Base-by-base conservation (phyloP, 2,329 filamentous ascomycete genomes). In the Alternaria gaisen region DNA sequence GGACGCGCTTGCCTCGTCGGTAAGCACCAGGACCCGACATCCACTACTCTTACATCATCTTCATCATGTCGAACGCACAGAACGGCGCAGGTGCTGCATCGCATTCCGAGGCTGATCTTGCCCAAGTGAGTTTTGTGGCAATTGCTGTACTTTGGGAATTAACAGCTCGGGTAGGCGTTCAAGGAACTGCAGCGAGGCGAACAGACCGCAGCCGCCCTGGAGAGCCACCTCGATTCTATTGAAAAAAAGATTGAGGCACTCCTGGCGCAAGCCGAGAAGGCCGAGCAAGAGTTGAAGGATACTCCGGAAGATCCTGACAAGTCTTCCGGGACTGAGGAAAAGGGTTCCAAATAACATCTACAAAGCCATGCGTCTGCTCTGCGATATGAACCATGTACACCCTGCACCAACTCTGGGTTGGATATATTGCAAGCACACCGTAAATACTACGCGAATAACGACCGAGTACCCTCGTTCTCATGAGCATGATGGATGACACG, bases 191-290 rank as follows among this genome's bases (percentile, higher is more conserved):
- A 81, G 34, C 85, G 83, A 60, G 86, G 86, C 69, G 86, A 88
- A 74, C 80, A 79, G 60, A 84, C 85, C 32, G 86, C 86, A 6
- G 77, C 83, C 28, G 84, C 82, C 20, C 74, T 88, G 30, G 86
- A 88, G 70, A 81, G 80, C 61, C 83, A 86, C 66, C 80, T 88
- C 32, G 81, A 80, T 58, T 78, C 78, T 24, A 79, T 88, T 54
- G 86, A 88, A 70, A 80, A 79, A 56, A 85, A 84, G 73, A 86
- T 88, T 48, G 83, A 86, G 64, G 80, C 82, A 44, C 71, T 86
- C 5, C 75, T 86, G 18, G 83, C 81, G 16, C 80, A 81, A 55
- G 81, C 84, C 20, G 82, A 83, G 60, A 77, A 79, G 55, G 77
- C 81, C 4, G 71, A 77, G 72, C 64, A 67, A 52, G 70, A 70